phyloP scores from a whole-genome alignment of 345 rosid species.

The Boechera stricta region DNA sequence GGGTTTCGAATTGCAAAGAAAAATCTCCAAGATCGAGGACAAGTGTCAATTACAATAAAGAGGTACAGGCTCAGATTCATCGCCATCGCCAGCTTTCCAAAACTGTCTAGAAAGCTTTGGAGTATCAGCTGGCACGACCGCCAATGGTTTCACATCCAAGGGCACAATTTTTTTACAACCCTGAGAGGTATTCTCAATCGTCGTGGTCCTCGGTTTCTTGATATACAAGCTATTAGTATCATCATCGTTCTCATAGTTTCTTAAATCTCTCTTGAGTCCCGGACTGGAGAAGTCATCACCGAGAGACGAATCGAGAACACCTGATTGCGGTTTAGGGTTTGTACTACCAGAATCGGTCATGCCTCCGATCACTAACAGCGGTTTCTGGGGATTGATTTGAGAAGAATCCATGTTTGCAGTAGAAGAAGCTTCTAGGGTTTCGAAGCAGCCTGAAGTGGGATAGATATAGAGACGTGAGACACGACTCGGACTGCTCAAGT shows the following conservation, averaged over 20 bases:
- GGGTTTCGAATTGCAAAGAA: background rate
- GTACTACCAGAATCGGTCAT: background rate
- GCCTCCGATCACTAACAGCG: conserved; percentile 10
- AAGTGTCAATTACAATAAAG: conserved; percentile 29
- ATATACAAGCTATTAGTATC: background rate
- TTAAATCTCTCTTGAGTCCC: conserved; percentile 20
- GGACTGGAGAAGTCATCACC: conserved; percentile 9
- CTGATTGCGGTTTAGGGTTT: conserved; percentile 24
- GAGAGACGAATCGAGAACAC: background rate
- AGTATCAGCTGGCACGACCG: conserved; percentile 1
- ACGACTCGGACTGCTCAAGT: background rate
- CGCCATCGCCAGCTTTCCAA: conserved; percentile 70
- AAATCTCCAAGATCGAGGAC: background rate
- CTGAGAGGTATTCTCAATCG: background rate
- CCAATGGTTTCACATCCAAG: conserved; percentile 14
- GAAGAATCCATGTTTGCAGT: conserved; percentile 30
- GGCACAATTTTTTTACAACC: conserved; percentile 5
- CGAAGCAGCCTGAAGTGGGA: background rate
- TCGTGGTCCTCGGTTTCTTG: conserved; percentile 42
- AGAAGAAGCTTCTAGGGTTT: conserved; percentile 8
- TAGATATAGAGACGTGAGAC: conserved; percentile 4
- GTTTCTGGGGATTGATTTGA: background rate
- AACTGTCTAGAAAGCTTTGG: conserved; percentile 56
- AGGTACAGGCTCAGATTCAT: conserved; percentile 40
- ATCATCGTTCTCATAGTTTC: background rate